These are phyloP conservation scores for Corymbia citriodora DNA, from an alignment of 441 rosid species.

Conservation along the genomic window DNA sequence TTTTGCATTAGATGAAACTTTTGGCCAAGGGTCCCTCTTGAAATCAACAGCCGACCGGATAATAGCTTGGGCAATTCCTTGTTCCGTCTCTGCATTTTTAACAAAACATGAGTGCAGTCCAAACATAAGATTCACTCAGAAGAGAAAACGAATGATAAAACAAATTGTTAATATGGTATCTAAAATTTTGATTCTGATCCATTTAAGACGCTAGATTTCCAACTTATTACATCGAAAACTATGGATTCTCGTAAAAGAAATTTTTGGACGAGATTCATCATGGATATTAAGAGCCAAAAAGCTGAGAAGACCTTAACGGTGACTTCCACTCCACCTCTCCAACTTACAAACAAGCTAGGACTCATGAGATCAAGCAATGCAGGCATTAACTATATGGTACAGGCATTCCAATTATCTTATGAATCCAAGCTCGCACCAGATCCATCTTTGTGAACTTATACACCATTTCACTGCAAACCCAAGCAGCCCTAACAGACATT, in stretches of 20 bases:
- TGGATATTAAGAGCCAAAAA: not conserved
- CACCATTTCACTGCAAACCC: not conserved
- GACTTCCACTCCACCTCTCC: not conserved
- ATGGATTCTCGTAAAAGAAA: not conserved
- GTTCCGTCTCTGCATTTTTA: conserved; percentile 58
- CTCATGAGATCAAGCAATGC: not conserved
- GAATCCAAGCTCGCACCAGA: not conserved
- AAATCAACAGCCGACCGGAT: conserved; percentile 55
- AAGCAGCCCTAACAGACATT: not conserved
- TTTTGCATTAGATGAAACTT: conserved; percentile 59
- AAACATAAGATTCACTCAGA: not conserved
- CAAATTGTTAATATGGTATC: not conserved
- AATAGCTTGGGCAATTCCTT: conserved; percentile 74
- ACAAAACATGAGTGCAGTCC: not conserved
- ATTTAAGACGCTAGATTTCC: not conserved
- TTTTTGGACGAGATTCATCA: not conserved
- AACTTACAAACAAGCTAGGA: not conserved
- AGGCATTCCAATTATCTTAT: not conserved
- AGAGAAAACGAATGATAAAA: not conserved
- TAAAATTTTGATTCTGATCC: not conserved
- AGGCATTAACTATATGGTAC: not conserved
- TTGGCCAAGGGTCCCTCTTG: conserved; percentile 83
- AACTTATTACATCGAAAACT: not conserved
- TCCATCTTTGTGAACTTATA: not conserved
- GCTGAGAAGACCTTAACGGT: not conserved